A percentile compares a stretch with the other conserved stretches of the same genome.
Conservation (phyloP, 2,329 filamentous ascomycete species). For the Endothia cerciana region DNA sequence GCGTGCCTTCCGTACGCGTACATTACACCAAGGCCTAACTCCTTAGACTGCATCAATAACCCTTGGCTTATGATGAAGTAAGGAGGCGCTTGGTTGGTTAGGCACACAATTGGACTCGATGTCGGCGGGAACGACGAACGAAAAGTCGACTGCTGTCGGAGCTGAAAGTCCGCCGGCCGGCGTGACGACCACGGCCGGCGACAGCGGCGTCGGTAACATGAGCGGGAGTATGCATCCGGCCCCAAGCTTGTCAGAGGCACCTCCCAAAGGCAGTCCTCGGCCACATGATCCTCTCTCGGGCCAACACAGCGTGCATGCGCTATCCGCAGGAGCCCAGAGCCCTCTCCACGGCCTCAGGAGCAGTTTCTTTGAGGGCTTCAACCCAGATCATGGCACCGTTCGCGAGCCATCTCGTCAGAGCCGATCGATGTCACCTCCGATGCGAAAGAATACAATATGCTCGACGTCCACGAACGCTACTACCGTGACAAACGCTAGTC, state of each 20-base stretch:
- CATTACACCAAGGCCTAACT: not conserved
- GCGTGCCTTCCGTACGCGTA: not conserved
- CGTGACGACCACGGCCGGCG: not conserved
- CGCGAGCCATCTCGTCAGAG: constrained; percentile 18
- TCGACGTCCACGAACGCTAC: constrained; percentile 58
- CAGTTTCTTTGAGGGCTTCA: constrained; percentile 12
- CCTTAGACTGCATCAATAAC: not conserved
- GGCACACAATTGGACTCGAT: not conserved
- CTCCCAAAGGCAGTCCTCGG: constrained; percentile 29
- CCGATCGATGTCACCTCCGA: constrained; percentile 37
- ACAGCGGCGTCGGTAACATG: not conserved
- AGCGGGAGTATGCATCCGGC: constrained; percentile 39
- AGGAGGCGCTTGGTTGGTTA: not conserved
- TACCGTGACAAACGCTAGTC: constrained; percentile 43
- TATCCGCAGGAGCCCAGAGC: constrained; percentile 18
- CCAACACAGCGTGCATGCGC: constrained; percentile 18
- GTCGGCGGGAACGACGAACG: not conserved
- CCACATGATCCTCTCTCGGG: constrained; percentile 28
- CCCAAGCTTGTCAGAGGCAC: constrained; percentile 38
- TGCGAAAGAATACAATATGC: constrained; percentile 55
- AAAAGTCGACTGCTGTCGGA: not conserved
- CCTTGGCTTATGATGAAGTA: not conserved
- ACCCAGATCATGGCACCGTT: not conserved
- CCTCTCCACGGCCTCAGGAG: constrained; percentile 15
- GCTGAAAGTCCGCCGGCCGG: not conserved